These are phyloP conservation scores for Suillus lakei DNA, from an alignment of 768 basidiomycete species.

Conservation along the genomic window DNA sequence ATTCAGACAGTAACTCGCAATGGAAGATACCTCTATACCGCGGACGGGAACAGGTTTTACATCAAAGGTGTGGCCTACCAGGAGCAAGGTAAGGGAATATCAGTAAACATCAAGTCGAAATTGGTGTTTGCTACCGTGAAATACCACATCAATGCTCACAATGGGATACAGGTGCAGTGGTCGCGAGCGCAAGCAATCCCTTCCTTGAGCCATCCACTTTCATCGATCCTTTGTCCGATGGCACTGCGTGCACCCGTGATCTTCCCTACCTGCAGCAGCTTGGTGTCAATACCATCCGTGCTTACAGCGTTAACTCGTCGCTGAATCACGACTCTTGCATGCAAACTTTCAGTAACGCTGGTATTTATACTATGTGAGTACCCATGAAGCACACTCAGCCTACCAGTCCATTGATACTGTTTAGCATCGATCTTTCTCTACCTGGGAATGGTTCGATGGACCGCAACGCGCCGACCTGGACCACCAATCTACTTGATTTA, in stretches of 20 bases:
- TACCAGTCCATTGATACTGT: slow-evolving; percentile 15
- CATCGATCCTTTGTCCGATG: slow-evolving; percentile 77
- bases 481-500: slow-evolving; percentile 76
- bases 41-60: slow-evolving; percentile 79
- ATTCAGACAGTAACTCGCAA: slow-evolving; percentile 68
- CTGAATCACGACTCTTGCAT: slow-evolving; percentile 90
- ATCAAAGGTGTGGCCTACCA: slow-evolving; percentile 91
- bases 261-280: slow-evolving; percentile 77
- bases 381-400: slow-evolving; percentile 5
- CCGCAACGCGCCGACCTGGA: slow-evolving; percentile 74
- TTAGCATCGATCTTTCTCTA: slow-evolving; percentile 83
- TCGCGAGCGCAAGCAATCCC: slow-evolving; percentile 56
- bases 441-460: slow-evolving; percentile 88
- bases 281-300: slow-evolving; percentile 80
- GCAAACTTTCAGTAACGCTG: slow-evolving; percentile 71
- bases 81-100: slow-evolving; percentile 60
- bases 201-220: slow-evolving; percentile 77
- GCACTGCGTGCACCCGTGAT: slow-evolving; percentile 75
- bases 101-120: neutral
- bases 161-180: slow-evolving; percentile 35
- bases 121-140: neutral
- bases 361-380: slow-evolving; percentile 88
- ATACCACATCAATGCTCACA: neutral
- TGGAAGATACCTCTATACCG: slow-evolving; percentile 83
- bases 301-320: slow-evolving; percentile 84